phyloP scores from a whole-genome alignment of 1,284 basidiomycete genomes.

The Entoloma clypeatum region DNA sequence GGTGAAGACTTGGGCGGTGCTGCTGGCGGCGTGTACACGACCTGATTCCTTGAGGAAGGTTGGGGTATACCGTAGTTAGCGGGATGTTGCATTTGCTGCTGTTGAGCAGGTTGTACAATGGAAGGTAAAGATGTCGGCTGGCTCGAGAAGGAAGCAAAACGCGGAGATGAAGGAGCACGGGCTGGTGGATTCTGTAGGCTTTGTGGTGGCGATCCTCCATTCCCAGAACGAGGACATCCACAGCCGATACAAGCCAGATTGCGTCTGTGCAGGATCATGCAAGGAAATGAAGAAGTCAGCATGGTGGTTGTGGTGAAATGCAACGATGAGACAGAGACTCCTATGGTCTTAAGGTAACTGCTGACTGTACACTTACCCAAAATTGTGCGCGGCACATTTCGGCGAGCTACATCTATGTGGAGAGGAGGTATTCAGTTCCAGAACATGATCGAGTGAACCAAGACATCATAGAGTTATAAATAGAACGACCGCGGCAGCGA shows the following conservation, averaged over 20 bases:
- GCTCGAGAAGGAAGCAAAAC: constrained; percentile 31
- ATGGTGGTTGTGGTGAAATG: constrained; percentile 26
- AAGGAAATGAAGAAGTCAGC: constrained; percentile 44
- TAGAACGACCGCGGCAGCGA: constrained; percentile 19
- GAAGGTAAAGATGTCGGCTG: constrained; percentile 18
- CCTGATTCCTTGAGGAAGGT: too few relatives aligned
- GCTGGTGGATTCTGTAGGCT: constrained; percentile 26
- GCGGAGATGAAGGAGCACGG: constrained; percentile 40
- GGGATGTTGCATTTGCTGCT: constrained; percentile 16
- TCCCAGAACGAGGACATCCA: constrained; percentile 55
- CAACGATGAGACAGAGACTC: constrained; percentile 11
- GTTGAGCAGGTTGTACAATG: constrained; percentile 16
- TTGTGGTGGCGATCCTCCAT: constrained; percentile 29
- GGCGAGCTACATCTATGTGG: constrained; percentile 51
- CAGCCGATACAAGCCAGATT: constrained; percentile 73
- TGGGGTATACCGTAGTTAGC: constrained; percentile 13
- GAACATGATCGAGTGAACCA: constrained; percentile 18
- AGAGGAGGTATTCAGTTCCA: constrained; percentile 22
- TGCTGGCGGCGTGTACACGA: constrained; percentile 10
- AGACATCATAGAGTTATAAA: constrained; percentile 21
- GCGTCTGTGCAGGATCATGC: constrained; percentile 54
- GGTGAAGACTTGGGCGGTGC: constrained; percentile 37
- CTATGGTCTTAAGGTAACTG: constrained; percentile 15
- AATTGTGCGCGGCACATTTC: constrained; percentile 68
- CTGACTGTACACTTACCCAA: constrained; percentile 52